Conservation (phyloP, 2,329 filamentous ascomycete species). For the Zalaria obscura region DNA sequence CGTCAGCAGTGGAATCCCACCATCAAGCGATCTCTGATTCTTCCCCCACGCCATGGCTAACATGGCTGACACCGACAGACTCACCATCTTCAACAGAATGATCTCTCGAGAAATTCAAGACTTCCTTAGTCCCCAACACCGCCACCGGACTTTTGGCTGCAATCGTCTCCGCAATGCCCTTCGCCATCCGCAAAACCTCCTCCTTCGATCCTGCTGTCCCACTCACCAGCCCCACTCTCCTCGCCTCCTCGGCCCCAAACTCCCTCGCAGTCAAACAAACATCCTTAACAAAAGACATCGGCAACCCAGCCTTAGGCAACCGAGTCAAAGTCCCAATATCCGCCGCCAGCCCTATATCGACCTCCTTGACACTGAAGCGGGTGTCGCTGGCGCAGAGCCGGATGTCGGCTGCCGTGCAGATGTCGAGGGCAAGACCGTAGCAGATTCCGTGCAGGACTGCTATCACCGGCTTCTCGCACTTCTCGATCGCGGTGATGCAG, state of each 20-base stretch:
- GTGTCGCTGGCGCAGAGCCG: conserved; percentile 44
- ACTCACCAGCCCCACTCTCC: conserved; percentile 51
- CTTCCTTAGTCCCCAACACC: conserved; percentile 74
- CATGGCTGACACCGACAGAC: conserved; percentile 15
- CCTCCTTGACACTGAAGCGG: conserved; percentile 61
- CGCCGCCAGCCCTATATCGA: conserved; percentile 68
- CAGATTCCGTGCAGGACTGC: conserved; percentile 66
- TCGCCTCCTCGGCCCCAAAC: conserved; percentile 55
- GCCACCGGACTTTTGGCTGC: conserved; percentile 77
- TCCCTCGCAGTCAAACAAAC: conserved; percentile 57
- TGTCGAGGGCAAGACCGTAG: conserved; percentile 65
- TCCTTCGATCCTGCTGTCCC: too few species aligned
- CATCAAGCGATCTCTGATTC: not conserved
- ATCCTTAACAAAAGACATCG: conserved; percentile 64
- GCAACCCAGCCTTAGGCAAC: conserved; percentile 59
- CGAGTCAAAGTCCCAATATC: conserved; percentile 64
- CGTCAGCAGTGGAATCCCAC: not conserved
- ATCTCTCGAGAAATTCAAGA: conserved; percentile 71
- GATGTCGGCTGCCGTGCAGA: conserved; percentile 52
- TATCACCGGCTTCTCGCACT: conserved; percentile 85
- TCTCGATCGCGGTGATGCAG: conserved; percentile 62
- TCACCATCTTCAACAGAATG: conserved; percentile 61
- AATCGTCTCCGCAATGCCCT: conserved; percentile 44
- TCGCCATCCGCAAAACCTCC: too few species aligned
- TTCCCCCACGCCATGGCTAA: not conserved